Evolutionary conservation across 2,329 filamentous ascomycete species (phyloP).

Genomic region (Dendrostoma leiphaemia): DNA sequence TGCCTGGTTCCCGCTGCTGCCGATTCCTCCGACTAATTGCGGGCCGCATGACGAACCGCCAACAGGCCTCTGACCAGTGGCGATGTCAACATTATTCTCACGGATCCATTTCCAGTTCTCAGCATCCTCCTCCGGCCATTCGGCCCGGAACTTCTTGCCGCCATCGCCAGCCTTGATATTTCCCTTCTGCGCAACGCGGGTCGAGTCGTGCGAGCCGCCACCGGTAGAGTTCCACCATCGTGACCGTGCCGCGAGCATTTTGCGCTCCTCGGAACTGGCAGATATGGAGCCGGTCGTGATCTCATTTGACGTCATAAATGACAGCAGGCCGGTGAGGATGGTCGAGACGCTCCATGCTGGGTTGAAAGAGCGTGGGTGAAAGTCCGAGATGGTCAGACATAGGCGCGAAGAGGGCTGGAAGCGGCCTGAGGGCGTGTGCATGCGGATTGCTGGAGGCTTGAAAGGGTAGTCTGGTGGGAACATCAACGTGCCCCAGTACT

Average conservation of each 20-base stretch:
- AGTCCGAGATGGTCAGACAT: constrained; percentile 94
- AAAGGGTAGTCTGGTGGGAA: constrained; percentile 98
- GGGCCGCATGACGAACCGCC: constrained; percentile 46
- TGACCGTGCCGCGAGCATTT: constrained; percentile 71
- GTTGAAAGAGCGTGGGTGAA: constrained; percentile 97
- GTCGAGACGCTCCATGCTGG: constrained; percentile 98
- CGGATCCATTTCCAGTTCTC: constrained; percentile 94
- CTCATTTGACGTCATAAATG: constrained; percentile 98
- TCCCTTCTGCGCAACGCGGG: constrained; percentile 57
- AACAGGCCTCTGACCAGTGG: constrained; percentile 67
- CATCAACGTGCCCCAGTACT: constrained; percentile 96
- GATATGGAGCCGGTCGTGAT: constrained; percentile 94
- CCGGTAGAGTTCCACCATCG: constrained; percentile 98
- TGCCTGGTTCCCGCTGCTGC: constrained; percentile 62
- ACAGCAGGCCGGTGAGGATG: constrained; percentile 88
- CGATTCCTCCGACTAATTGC: constrained; percentile 55
- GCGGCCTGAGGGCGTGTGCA: constrained; percentile 95
- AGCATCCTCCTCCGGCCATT: constrained; percentile 86
- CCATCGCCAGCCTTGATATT: constrained; percentile 87
- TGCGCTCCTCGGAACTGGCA: constrained; percentile 73
- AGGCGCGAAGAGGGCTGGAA: constrained; percentile 91
- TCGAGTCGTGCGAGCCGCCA: constrained; percentile 67
- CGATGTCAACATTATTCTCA: constrained; percentile 73
- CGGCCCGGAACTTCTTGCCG: constrained; percentile 80
- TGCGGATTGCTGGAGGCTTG: constrained; percentile 93